Evolutionary conservation across 1,139 yeast genomes (phyloP), one percentile per base, ranked within the genome.

Genomic region (Pichia sp.): DNA sequence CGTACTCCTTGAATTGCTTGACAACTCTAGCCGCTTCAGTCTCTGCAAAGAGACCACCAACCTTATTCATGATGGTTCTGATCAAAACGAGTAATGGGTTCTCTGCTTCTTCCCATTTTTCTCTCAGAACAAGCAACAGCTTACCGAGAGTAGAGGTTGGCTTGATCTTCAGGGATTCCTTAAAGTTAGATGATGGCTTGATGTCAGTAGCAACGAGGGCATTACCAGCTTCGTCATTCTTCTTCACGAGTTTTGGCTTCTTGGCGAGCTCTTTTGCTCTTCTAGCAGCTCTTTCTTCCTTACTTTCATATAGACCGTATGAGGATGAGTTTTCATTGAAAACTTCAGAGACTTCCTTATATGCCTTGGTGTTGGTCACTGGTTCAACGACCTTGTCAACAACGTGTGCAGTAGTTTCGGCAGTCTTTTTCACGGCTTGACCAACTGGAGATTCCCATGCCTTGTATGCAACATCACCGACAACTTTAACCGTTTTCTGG

Each of bases 371-470:
- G 45, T 88, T 66, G 59, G 97, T 77, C 38, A 93, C 94, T 11
- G 99, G 99, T 52, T 88, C 96, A 40, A 91, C 81, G 16, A 84
- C 91, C 53, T 80, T 81, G 56, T 86, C 95, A 17, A 86, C 78
- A 15, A 69, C 78, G 38, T 84, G 86, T 2, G 94, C 96, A 10
- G 96, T 77, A 37, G 74, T 73, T 45, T 72, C 72, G 12, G 87
- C 93, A 1, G 87, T 86, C 29, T 77, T 70, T 56, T 98, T 74
- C 14, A 95, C 91, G 34, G 80, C 83, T 60, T 81, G 79, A 46
- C 95, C 91, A 32, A 91, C 84, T 23, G 91, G 87, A 2, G 96
- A 86, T 44, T 93, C 96, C 99, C 99, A 93, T 1, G 97, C 96
- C 45, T 80, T 80, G 31, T 74, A 70, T 4, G 96, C 98, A 30